Evolutionary conservation across 1,139 yeast species (phyloP), one percentile per base, ranked within the genome.

Genomic region (Nakaseomyces nivariensis): DNA sequence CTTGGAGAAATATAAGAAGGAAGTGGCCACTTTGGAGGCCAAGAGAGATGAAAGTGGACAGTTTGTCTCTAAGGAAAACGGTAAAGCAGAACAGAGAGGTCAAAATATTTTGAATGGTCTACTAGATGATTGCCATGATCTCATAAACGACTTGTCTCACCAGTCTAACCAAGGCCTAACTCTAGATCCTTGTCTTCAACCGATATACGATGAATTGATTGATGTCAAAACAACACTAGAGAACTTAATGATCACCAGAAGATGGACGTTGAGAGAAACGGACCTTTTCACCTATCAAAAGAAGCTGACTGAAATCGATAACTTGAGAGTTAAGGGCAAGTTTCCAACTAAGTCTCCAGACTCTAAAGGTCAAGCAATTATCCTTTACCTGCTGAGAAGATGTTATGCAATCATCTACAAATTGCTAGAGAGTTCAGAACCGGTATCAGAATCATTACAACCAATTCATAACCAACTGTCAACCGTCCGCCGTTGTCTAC

Each of bases 201-300:
- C 77, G 9, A 67, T 79, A 13, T 82, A 79, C 61, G 72, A 74
- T 46, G 70, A 73, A 54, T 72, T 92, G 56, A 71, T 79, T 37
- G 79, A 76, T 44, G 73, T 88, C 58, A 87, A 88, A 66, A 73
- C 79, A 27, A 82, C 82, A 24, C 73, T 92, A 54, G 96, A 87
- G 59, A 87, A 86, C 58, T 72, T 92, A 57, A 73, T 89, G 56
- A 79, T 92, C 36, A 92, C 98, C 3, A 82, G 96, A 69, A 79
- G 97, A 66, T 92, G 98, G 98, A 90, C 97, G 1, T 73, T 92
- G 68, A 79, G 98, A 62, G 96, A 89, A 63, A 92, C 97, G 0
- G 98, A 92, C 68, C 73, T 92, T 57, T 92, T 85, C 69, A 76
- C 77, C 49, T 90, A 85, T 65, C 95, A 89, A 67, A 79, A 82